Percentiles rank a stretch among this genome's conserved stretches.
These are phyloP conservation scores for Russula brevipes DNA, from an alignment of 768 basidiomycete species.

Conservation along the genomic window DNA sequence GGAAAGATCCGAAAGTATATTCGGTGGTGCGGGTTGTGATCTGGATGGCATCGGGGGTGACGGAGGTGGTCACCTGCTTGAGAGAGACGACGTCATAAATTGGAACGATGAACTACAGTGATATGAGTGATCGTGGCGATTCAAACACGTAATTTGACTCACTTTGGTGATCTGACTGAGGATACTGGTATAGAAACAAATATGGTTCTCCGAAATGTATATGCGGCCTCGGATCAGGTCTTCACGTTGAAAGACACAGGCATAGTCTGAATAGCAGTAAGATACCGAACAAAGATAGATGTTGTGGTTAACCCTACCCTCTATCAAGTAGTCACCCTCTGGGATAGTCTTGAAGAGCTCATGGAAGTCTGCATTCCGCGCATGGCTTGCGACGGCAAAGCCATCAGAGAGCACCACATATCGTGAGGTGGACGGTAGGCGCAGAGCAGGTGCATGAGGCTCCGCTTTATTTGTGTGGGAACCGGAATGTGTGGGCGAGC, in stretches of 20 bases:
- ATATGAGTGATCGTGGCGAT: background rate
- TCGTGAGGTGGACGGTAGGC: constrained; percentile 37
- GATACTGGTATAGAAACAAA: constrained; percentile 98
- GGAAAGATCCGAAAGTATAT: constrained; percentile 94
- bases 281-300: constrained; percentile 1
- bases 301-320: constrained; percentile 50
- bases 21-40: constrained; percentile 77
- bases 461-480: constrained; percentile 1
- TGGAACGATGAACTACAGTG: constrained; percentile 68
- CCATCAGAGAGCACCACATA: constrained; percentile 71
- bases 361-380: constrained; percentile 93
- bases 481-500: constrained; percentile 16
- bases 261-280: constrained; percentile 67
- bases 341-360: constrained; percentile 84
- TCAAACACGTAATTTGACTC: constrained; percentile 33
- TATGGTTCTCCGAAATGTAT: constrained; percentile 97
- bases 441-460: background rate
- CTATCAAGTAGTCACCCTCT: constrained; percentile 96
- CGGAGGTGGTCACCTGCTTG: constrained; percentile 96
- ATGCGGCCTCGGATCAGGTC: constrained; percentile 94
- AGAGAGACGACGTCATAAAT: constrained; percentile 81
- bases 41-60: constrained; percentile 95
- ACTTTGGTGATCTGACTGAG: constrained; percentile 99
- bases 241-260: constrained; percentile 93
- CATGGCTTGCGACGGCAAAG: constrained; percentile 94